Conservation (phyloP, 257 asterid species). For the Cynanchum wilfordii region DNA sequence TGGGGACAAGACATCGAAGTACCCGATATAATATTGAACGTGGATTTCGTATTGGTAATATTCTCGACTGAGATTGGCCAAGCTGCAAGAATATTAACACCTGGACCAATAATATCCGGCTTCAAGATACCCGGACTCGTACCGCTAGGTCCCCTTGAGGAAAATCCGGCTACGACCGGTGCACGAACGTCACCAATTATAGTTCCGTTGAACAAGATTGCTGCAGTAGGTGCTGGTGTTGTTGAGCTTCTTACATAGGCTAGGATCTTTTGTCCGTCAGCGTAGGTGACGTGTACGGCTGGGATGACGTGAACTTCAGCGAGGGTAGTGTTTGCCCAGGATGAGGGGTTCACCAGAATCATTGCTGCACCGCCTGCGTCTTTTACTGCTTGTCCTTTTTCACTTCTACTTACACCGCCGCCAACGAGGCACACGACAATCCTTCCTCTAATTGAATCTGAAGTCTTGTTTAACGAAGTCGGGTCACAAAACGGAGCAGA, state of each 20-base stretch:
- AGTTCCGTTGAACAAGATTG: constrained; percentile 3
- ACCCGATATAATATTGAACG: neutral
- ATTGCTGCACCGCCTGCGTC: constrained; percentile 16
- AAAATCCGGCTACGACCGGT: neutral
- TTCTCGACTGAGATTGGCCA: neutral
- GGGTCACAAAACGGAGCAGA: neutral
- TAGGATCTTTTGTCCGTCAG: constrained; percentile 1
- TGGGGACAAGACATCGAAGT: constrained; percentile 11
- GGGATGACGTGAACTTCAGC: constrained; percentile 7
- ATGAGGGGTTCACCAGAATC: neutral
- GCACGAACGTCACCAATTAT: neutral
- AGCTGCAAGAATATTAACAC: constrained; percentile 3
- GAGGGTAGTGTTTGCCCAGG: neutral
- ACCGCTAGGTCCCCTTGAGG: neutral
- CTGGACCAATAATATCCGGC: neutral
- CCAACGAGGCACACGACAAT: neutral
- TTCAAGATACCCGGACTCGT: neutral
- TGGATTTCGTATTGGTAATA: neutral
- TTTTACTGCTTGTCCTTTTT: constrained; percentile 7
- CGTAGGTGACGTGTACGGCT: neutral
- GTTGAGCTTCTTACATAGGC: constrained; percentile 2
- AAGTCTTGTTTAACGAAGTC: neutral
- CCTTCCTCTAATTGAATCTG: neutral
- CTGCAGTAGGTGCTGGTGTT: constrained; percentile 3
- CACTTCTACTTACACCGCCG: neutral